Percentiles rank a stretch among this genome's conserved stretches.
Conservation (phyloP, 805 yeast species). For the Hanseniaspora hatyaiensis region DNA sequence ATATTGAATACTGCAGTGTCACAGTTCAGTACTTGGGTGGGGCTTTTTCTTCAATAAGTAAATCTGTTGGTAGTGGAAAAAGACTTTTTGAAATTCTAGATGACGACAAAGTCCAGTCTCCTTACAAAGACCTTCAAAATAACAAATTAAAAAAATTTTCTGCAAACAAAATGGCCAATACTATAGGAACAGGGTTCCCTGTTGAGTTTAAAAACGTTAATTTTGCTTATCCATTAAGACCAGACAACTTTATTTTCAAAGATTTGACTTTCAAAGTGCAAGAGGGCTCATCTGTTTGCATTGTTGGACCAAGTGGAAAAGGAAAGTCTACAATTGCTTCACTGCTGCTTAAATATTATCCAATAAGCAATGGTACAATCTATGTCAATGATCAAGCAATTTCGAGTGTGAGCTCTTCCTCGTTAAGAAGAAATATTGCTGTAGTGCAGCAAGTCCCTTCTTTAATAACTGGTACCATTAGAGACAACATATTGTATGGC, state of each 20-base stretch:
- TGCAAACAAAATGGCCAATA: constrained; percentile 22
- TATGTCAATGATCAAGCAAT: constrained; percentile 44
- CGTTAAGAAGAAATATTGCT: constrained; percentile 48
- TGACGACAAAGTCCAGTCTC: constrained; percentile 16
- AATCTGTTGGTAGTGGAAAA: constrained; percentile 94
- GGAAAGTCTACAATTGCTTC: constrained; percentile 78
- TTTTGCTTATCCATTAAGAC: constrained; percentile 83
- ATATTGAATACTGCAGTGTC: constrained; percentile 86
- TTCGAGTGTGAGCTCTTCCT: constrained; percentile 36
- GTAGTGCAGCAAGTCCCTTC: constrained; percentile 71
- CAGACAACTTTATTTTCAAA: constrained; percentile 46
- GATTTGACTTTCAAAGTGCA: constrained; percentile 39
- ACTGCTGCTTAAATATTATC: constrained; percentile 47
- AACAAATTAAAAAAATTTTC: constrained; percentile 6
- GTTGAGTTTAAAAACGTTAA: constrained; percentile 55
- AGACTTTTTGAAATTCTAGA: constrained; percentile 81
- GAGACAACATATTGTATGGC: constrained; percentile 69
- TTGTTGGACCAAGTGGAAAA: constrained; percentile 80
- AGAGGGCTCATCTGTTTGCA: constrained; percentile 52
- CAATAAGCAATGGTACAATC: constrained; percentile 38
- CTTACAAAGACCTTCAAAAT: constrained; percentile 10
- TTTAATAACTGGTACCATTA: constrained; percentile 68
- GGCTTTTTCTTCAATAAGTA: constrained; percentile 91
- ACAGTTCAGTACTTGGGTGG: constrained; percentile 86
- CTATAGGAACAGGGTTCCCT: constrained; percentile 16